Conservation (phyloP, 192 early-diverging fungal genomes). For the Borealophlyctis nickersoniae region DNA sequence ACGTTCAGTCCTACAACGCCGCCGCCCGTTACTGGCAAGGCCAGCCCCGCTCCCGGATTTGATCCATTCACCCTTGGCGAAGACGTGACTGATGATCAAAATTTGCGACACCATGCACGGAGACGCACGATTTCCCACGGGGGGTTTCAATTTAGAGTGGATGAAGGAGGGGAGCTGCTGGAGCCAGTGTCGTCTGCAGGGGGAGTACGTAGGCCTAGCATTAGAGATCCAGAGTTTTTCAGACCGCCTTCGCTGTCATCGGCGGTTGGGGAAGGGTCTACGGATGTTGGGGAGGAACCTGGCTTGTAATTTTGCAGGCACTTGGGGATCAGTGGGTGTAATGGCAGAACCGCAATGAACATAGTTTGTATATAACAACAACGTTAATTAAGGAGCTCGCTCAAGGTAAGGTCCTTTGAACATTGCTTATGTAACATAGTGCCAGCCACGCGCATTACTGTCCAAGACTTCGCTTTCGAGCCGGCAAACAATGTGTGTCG, state of each 20-base stretch:
- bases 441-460: too few species aligned
- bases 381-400: too few species aligned
- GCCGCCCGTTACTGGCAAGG: neutral
- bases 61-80: neutral
- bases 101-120: constrained; percentile 1
- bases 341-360: too few species aligned
- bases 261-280: constrained; percentile 1
- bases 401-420: too few species aligned
- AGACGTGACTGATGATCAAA: neutral
- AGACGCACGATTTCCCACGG: too few species aligned
- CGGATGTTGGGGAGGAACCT: constrained; percentile 2
- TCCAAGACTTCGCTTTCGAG: too few species aligned
- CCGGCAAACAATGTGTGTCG: too few species aligned
- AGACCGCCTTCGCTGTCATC: constrained; percentile 3
- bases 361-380: too few species aligned
- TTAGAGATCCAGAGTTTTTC: constrained; percentile 10
- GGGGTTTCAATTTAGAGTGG: too few species aligned
- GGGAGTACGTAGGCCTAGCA: constrained; percentile 4
- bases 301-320: too few species aligned
- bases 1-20: constrained; percentile 3
- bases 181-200: neutral
- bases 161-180: neutral
- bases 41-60: neutral
- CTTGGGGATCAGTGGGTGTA: too few species aligned
- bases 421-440: too few species aligned